phyloP scores from a whole-genome alignment of 805 yeast genomes.

The Candida railenensis region DNA sequence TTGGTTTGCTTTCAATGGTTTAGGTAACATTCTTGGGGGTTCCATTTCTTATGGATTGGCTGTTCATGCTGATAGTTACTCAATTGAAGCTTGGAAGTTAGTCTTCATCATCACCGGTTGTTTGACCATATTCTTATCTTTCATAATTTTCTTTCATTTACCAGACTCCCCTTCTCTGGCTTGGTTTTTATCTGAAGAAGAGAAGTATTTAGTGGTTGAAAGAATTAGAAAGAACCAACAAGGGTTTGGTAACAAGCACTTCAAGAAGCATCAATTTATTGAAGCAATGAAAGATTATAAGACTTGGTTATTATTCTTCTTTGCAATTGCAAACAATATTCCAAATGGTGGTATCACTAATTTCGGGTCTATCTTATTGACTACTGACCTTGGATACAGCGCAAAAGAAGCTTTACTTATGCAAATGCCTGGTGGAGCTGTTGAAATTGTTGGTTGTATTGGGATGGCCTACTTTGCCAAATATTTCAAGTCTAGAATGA shows the following conservation, averaged over 20 bases:
- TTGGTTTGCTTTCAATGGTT: constrained; percentile 37
- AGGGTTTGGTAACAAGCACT: constrained; percentile 56
- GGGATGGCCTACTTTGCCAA: constrained; percentile 15
- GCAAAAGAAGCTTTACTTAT: constrained; percentile 24
- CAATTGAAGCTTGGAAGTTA: constrained; percentile 37
- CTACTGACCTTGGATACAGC: constrained; percentile 17
- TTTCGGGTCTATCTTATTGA: constrained; percentile 26
- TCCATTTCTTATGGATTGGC: constrained; percentile 20
- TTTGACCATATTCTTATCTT: constrained; percentile 31
- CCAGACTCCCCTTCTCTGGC: constrained; percentile 36
- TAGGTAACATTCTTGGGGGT: constrained; percentile 28
- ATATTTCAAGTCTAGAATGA: constrained; percentile 19
- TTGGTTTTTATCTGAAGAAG: constrained; percentile 42
- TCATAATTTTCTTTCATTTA: constrained; percentile 25
- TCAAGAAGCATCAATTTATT: constrained; percentile 53
- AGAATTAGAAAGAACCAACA: constrained; percentile 54
- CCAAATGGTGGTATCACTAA: constrained; percentile 40
- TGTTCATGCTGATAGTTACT: constrained; percentile 8
- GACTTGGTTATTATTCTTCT: constrained; percentile 46
- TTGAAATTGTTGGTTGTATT: constrained; percentile 27
- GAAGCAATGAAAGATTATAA: constrained; percentile 52
- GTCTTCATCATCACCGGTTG: constrained; percentile 42
- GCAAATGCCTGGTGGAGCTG: constrained; percentile 39
- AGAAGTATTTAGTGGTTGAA: constrained; percentile 40
- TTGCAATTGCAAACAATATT: constrained; percentile 27